A percentile compares a stretch with the other conserved stretches of the same genome.
phyloP scores from a whole-genome alignment of 768 basidiomycete genomes.

The Psilocybe azurescens region DNA sequence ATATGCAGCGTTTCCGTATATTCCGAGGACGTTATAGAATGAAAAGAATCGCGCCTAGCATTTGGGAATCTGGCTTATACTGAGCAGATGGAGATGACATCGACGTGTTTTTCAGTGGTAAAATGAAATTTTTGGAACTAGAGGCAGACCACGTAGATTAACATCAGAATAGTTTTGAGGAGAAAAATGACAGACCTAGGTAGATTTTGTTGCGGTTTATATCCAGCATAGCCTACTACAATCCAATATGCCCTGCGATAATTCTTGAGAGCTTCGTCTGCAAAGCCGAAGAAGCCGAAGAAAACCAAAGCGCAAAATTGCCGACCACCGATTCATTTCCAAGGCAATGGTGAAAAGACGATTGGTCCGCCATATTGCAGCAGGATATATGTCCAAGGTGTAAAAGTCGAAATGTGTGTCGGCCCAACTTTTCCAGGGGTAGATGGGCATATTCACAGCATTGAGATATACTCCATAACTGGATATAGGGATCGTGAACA shows the following conservation, averaged over 20 bases:
- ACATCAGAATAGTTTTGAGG: no score
- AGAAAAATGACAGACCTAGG: no score
- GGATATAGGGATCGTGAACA: conserved; percentile 41
- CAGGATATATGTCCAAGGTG: conserved; percentile 17
- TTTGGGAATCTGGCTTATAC: no score
- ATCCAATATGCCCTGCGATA: conserved; percentile 24
- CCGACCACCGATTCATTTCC: conserved; percentile 39
- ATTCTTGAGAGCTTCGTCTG: conserved; percentile 7
- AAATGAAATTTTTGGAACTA: no score
- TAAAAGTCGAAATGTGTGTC: conserved; percentile 37
- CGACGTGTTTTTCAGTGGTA: no score
- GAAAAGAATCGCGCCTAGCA: no score
- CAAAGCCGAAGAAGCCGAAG: conserved; percentile 14
- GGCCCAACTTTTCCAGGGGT: conserved; percentile 37
- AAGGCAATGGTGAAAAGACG: conserved; percentile 22
- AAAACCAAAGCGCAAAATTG: conserved; percentile 6
- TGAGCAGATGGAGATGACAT: no score
- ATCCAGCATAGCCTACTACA: no score
- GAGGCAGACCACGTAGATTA: no score
- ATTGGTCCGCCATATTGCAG: conserved; percentile 41
- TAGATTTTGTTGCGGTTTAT: no score
- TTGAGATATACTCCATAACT: conserved; percentile 31
- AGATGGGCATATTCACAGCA: conserved; percentile 15
- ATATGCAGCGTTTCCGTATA: no score
- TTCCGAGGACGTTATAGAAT: no score